Conservation (phyloP, 495 filamentous ascomycete species). For the Aspergillus heteromorphus region DNA sequence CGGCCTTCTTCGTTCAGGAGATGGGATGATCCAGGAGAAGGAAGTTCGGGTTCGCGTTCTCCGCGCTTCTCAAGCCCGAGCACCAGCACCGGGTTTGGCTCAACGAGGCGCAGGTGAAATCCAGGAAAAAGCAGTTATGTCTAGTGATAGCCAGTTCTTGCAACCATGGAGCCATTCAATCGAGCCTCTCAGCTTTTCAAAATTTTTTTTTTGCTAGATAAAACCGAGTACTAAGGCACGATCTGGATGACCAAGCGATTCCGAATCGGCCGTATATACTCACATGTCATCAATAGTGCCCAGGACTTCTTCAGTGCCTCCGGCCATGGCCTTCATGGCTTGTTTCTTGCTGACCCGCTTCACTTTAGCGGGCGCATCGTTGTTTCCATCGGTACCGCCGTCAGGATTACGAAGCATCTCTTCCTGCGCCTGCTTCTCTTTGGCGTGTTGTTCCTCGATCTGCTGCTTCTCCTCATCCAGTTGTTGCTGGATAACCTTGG, state of each 20-base stretch:
- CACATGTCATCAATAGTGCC: slow-evolving; percentile 37
- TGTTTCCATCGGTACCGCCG: slow-evolving; percentile 28
- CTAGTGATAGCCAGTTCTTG: neutral
- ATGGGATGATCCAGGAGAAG: slow-evolving; percentile 36
- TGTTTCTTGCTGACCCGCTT: slow-evolving; percentile 37
- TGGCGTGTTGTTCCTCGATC: slow-evolving; percentile 62
- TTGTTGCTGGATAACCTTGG: slow-evolving; percentile 52
- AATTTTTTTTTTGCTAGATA: neutral
- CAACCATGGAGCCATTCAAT: neutral
- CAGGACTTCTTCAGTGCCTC: slow-evolving; percentile 39
- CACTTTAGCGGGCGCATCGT: slow-evolving; percentile 30
- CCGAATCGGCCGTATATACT: slow-evolving; percentile 9
- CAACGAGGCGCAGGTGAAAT: slow-evolving; percentile 66
- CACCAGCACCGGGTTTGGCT: slow-evolving; percentile 86
- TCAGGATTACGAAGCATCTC: slow-evolving; percentile 44
- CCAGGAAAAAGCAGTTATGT: neutral
- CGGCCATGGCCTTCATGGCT: slow-evolving; percentile 24
- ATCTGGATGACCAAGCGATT: neutral
- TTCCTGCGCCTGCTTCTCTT: slow-evolving; percentile 49
- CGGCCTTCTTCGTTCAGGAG: slow-evolving; percentile 19
- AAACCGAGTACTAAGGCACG: neutral
- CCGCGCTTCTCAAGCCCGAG: slow-evolving; percentile 50
- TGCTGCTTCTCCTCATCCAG: slow-evolving; percentile 67
- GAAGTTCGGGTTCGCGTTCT: slow-evolving; percentile 43
- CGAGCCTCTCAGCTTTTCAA: neutral